Percentiles rank a stretch among this genome's conserved stretches.
These are phyloP conservation scores for Plasmodium vinckei DNA, from an alignment of 169 alveolate species.

Conservation along the genomic window DNA sequence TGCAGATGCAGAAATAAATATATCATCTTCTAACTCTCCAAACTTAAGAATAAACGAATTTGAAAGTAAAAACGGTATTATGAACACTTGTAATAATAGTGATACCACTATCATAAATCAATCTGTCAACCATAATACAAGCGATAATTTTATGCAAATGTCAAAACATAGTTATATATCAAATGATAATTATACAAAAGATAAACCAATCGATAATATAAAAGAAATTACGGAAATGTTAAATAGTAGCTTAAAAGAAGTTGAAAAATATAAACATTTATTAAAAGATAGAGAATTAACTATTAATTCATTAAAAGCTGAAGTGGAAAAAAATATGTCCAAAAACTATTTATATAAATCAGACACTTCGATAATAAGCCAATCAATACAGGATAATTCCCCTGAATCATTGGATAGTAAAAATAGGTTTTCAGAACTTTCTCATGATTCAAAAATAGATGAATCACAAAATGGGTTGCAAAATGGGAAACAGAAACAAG, in stretches of 20 bases:
- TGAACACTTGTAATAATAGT: background rate
- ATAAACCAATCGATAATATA: background rate
- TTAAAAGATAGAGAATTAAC: conserved; percentile 57
- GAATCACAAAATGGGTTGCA: background rate
- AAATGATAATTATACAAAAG: background rate
- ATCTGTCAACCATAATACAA: background rate
- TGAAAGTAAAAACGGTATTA: background rate
- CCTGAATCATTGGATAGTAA: background rate
- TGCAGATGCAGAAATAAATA: background rate
- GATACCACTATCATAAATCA: background rate
- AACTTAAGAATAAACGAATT: background rate
- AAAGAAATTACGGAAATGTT: conserved; percentile 13
- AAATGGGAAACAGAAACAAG: background rate
- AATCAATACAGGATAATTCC: conserved; percentile 17
- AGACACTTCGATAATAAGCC: background rate
- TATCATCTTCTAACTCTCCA: background rate
- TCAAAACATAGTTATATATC: background rate
- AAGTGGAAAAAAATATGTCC: conserved; percentile 22
- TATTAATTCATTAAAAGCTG: conserved; percentile 20
- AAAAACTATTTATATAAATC: conserved; percentile 6
- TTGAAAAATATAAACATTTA: conserved; percentile 28
- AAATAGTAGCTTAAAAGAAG: conserved; percentile 30
- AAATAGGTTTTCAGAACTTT: background rate
- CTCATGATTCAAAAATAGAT: background rate
- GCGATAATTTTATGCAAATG: background rate